Evolutionary conservation across 108 stramenopile species (phyloP), one percentile per base, ranked within the genome.

Genomic region (Stephanodiscus triporus): DNA sequence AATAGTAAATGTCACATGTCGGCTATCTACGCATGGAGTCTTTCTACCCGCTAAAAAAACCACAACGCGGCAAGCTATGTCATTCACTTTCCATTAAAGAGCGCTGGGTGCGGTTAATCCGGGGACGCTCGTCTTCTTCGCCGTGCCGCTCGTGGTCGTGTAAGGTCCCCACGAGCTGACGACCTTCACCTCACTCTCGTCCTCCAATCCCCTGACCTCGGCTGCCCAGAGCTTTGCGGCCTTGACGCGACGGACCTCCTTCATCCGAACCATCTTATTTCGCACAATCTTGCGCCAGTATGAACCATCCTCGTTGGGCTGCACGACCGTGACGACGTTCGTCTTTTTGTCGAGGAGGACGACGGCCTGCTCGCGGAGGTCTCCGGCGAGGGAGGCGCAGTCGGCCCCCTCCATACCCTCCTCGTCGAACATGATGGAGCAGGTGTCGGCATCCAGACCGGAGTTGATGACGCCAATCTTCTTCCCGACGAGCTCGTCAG

Each of bases 221-320:
- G 84, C 73, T 37, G 88, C 78, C 76, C 83, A 95, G 26, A 69
- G 32, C 86, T 77, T 81, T 56, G 95, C 96, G 57, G 90, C 86
- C 72, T 88, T 81, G 67, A 95, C 91, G 60, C 95, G 80, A 37
- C 87, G 81, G 38, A 83, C 85, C 76, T 97, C 97, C 77, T 92
- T 84, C 87, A 87, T 85, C 34, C 97, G 85, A 38, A 89, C 70
- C 71, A 87, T 88, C 76, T 98, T 98, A 80, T 98, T 98, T 10
- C 96, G 86, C n/a, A 90, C 89, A 70, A 93, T 84, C 73, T 95
- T 93, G 24, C 96, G 87, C 93, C 96, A 97, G 83, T 97, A 98
- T 14, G 89, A 90, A 10, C 97, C 97, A 75, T 98, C 95, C 61
- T 96, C 92, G 68, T 98, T 97, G 29, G 96, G 96, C 61, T 97